Base-by-base conservation (phyloP, 2,329 filamentous ascomycete genomes). In the Diaporthe citrichinensis region DNA sequence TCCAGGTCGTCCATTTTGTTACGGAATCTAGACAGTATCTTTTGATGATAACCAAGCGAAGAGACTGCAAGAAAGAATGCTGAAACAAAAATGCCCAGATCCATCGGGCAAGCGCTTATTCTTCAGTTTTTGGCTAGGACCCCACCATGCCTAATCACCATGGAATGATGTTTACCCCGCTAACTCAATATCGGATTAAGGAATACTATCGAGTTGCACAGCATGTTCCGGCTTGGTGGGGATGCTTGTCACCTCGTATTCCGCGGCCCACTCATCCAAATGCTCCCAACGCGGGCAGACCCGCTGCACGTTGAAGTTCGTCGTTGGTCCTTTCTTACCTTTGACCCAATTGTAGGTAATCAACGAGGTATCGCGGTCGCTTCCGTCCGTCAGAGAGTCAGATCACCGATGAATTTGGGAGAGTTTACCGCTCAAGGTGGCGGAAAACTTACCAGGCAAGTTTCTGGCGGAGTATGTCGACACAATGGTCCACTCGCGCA, bases 251-350 rank as follows among this genome's bases (percentile, higher is more conserved):
- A 53, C 49, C 49, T 53, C 49, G 49, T 53, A 53, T 53, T 53
- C 25, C 49, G n/a, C 20, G 49, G 49, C 49, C 49, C 49, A 53
- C 49, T 53, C n/a, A 53, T 53, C 49, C 49, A 53, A 2, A 14
- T 53, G 49, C 49, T 53, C 49, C 49, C 49, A 53, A 53, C 49
- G 49, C n/a, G 49, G 49, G 25, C 49, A 53, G 49, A 53, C n/a
- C 49, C 49, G 49, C 49, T 53, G 49, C 49, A 53, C 49, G 49
- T 53, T 53, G n/a, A 53, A 53, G n/a, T 53, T 53, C 10, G 49
- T 12, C 49, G 9, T 7, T 8, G 49, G 49, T n/a, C 23, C 49
- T 53, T 53, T 53, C 49, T 53, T 53, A n/a, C 49, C 49, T 53
- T n/a, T 25, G 7, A 53, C 49, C 49, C 49, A 53, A 14, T 53